Conservation (phyloP, 176 grass and related monocot genomes). For the Aegilops bicornis region DNA sequence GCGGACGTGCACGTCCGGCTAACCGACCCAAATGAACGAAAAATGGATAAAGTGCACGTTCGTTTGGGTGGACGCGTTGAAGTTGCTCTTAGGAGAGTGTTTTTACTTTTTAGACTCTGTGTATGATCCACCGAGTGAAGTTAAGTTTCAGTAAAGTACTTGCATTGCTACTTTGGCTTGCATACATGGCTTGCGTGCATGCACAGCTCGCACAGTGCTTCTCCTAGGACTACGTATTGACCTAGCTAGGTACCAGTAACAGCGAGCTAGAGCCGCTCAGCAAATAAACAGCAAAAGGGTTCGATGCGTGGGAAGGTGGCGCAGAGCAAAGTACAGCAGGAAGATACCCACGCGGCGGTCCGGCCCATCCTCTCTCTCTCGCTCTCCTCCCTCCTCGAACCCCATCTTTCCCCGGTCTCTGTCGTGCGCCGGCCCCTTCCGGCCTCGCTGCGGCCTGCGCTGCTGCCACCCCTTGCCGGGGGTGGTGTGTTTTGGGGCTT, state of each 20-base stretch:
- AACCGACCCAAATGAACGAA: no score
- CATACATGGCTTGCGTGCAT: neutral
- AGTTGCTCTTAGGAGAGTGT: no score
- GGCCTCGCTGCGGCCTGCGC: neutral
- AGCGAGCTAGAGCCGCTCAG: neutral
- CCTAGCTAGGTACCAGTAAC: neutral
- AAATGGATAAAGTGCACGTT: no score
- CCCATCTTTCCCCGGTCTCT: conserved; percentile 6
- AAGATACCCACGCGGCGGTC: conserved; percentile 44
- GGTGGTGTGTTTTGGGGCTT: conserved; percentile 17
- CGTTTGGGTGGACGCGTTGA: no score
- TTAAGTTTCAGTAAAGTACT: no score
- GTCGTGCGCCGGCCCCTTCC: neutral
- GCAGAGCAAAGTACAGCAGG: conserved; percentile 19
- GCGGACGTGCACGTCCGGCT: no score
- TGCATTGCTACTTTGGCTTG: no score
- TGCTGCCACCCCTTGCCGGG: neutral
- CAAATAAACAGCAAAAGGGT: neutral
- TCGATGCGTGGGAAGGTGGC: neutral
- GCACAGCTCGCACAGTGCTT: conserved; percentile 7
- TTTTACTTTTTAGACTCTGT: no score
- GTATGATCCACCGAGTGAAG: no score
- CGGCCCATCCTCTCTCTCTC: neutral
- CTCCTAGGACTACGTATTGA: neutral
- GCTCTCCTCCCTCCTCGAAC: neutral